Percentiles rank a stretch among this genome's conserved stretches.
Evolutionary conservation across 805 yeast species (phyloP).

Genomic region (Jamesozyma hellenica): DNA sequence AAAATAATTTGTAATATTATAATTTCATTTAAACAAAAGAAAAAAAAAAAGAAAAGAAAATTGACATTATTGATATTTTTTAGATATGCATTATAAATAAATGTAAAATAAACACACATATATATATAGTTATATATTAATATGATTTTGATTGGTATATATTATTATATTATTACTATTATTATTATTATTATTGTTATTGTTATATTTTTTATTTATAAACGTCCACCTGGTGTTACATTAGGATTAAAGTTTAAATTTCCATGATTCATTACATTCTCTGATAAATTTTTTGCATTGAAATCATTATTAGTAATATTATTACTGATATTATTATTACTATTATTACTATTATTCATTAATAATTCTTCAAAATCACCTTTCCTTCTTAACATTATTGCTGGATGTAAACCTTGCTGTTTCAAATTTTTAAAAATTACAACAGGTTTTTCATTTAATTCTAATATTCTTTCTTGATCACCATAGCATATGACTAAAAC

Average conservation of each 20-base stretch:
- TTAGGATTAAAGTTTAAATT: slow-evolving; percentile 6
- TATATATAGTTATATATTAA: no score
- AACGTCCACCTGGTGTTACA: slow-evolving; percentile 25
- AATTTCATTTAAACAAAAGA: no score
- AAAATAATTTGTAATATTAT: slow-evolving; percentile 11
- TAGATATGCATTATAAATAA: background rate
- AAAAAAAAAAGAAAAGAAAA: background rate
- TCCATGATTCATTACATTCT: slow-evolving; percentile 16
- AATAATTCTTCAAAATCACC: slow-evolving; percentile 39
- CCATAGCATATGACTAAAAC: slow-evolving; percentile 85
- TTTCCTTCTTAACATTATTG: slow-evolving; percentile 81
- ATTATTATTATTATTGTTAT: background rate
- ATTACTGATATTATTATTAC: background rate
- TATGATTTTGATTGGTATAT: no score
- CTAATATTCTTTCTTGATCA: slow-evolving; percentile 76
- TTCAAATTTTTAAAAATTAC: slow-evolving; percentile 72
- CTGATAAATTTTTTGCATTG: slow-evolving; percentile 4
- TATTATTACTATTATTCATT: background rate
- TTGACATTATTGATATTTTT: background rate
- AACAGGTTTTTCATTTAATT: slow-evolving; percentile 82
- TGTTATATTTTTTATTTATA: slow-evolving; percentile 6
- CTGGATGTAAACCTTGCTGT: slow-evolving; percentile 79
- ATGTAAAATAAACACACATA: background rate
- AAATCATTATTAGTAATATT: background rate
- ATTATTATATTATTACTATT: no score